phyloP scores from a whole-genome alignment of 23 red algal species.

The Gracilaria domingensis region DNA sequence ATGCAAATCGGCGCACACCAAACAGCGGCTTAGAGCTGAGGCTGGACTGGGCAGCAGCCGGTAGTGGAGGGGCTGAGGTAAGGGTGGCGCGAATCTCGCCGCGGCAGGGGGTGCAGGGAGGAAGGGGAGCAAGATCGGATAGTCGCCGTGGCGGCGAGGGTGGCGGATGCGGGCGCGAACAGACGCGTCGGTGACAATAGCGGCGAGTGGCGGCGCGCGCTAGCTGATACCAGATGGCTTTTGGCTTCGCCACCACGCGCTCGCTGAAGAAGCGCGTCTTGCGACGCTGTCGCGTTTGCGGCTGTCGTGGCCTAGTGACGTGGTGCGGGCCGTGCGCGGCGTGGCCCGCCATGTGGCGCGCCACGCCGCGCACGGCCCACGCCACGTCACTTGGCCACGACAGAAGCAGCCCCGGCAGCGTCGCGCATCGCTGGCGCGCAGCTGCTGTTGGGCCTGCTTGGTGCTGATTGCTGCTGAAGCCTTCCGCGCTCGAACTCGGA shows the following conservation, averaged over 20 bases:
- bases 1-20: background rate
- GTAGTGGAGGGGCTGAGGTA: constrained; percentile 22
- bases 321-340: too few relatives aligned
- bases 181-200: background rate
- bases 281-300: too few relatives aligned
- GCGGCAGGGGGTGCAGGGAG: too few relatives aligned
- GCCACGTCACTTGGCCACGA: background rate
- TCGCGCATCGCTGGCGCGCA: background rate
- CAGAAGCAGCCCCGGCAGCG: background rate
- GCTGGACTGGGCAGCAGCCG: background rate
- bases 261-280: constrained; percentile 24
- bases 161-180: background rate
- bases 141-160: background rate
- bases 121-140: constrained; percentile 1
- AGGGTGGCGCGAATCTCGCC: background rate
- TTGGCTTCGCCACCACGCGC: constrained; percentile 10
- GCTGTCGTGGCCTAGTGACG: too few relatives aligned
- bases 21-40: constrained; percentile 15
- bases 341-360: too few relatives aligned
- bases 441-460: background rate
- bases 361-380: too few relatives aligned
- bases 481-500: background rate
- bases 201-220: background rate
- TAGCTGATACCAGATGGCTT: constrained; percentile 29
- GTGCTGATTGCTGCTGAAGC: background rate